Base-by-base conservation (phyloP, 148 eudicot species). In the Rheum nobile region DNA sequence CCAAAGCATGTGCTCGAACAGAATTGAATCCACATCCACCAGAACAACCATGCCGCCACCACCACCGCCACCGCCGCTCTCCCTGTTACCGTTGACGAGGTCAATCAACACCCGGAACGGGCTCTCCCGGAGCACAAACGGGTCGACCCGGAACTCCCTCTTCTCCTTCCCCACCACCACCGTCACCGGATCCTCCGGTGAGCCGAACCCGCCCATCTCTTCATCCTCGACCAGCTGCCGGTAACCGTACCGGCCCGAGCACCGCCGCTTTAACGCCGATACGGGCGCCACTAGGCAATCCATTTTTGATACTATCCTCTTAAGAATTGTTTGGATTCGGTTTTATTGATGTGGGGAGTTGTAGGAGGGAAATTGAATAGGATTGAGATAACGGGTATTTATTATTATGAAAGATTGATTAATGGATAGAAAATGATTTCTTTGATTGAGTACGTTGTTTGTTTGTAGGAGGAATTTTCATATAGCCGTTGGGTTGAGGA, bases 1-100 rank as follows among this genome's bases (percentile, higher is more conserved):
- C 90, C 90, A 87, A 68, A 87, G 76, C 88, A 87, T 83, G 79
- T 87, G 90, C 84, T 87, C 86, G 44, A 87, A 85, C 81, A 87
- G 80, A 42, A 87, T 83, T 0, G 77, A 72, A 78, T 87, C 90
- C 32, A 87, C 85, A 71, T 85, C 86, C 13, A 83, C 86, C 82
- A 75, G 77, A 39, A 52, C 81, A 47, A 39, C 41, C 65, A 46
- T 52, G 13, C 22, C 48, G 61, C 72, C 16, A n/a, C 77, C 74
- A 17, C 35, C 22, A 63, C 71, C 43, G 43, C n/a, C n/a, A 16
- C 37, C 11, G 22, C 71, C 16, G 0, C 38, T 8, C 17, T 73
- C 61, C 72, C 52, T 13, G 71, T 67, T 71, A 59, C 78, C 81
- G 67, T 73, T 10, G 77, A 67, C 71, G 63, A 67, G 6, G n/a